phyloP scores from a whole-genome alignment of 2,329 filamentous ascomycete genomes.

The Simplicillium sp. region DNA sequence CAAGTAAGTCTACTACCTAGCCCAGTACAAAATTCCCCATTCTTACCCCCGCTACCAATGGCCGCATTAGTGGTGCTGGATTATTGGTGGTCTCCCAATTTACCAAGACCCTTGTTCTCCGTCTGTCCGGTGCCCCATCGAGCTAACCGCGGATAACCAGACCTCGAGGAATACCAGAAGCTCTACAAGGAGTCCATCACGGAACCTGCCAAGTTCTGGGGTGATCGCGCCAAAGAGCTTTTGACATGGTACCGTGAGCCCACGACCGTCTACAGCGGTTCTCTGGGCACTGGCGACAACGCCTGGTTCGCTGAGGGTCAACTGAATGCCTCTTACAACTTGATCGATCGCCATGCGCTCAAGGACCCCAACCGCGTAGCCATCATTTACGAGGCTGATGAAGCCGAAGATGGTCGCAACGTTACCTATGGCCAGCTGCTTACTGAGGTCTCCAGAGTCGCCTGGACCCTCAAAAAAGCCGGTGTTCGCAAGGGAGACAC shows the following conservation, averaged over 20 bases:
- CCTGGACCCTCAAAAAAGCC: conserved; percentile 86
- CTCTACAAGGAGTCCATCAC: conserved; percentile 80
- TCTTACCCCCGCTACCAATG: not conserved
- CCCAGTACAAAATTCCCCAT: not conserved
- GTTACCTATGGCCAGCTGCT: conserved; percentile 92
- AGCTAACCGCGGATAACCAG: conserved; percentile 23
- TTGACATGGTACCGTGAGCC: conserved; percentile 89
- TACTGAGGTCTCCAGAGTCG: conserved; percentile 78
- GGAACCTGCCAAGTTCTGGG: conserved; percentile 87
- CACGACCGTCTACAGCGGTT: conserved; percentile 74
- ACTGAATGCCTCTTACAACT: conserved; percentile 95
- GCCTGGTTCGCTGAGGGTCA: conserved; percentile 93
- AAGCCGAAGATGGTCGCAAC: conserved; percentile 74
- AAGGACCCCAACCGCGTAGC: conserved; percentile 87
- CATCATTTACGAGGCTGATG: conserved; percentile 98
- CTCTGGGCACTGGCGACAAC: conserved; percentile 68
- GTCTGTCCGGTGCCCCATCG: conserved; percentile 4
- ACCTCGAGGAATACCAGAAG: conserved; percentile 56
- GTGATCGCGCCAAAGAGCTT: conserved; percentile 71
- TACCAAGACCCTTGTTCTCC: conserved; percentile 1
- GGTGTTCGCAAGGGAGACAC: conserved; percentile 96
- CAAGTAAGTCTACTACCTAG: conserved; percentile 35
- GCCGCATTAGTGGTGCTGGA: not conserved
- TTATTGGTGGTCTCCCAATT: not conserved
- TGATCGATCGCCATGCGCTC: conserved; percentile 92